Percentiles rank a stretch among this genome's conserved stretches.
These are phyloP conservation scores for Echites panduratus DNA, from an alignment of 257 asterid species.

Conservation along the genomic window DNA sequence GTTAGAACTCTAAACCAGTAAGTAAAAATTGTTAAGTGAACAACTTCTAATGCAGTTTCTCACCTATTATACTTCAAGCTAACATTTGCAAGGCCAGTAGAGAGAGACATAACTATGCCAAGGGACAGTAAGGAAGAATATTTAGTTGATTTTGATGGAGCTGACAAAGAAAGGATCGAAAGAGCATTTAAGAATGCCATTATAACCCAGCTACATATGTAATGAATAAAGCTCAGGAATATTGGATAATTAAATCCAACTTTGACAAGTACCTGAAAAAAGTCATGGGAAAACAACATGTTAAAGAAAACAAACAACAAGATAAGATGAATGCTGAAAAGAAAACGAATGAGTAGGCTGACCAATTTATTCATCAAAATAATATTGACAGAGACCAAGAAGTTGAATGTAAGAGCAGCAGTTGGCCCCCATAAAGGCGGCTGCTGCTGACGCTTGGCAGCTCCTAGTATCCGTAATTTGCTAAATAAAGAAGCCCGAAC, in stretches of 20 bases:
- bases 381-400: slow-evolving; percentile 80
- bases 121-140: slow-evolving; percentile 74
- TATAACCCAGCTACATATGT: slow-evolving; percentile 77
- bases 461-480: slow-evolving; percentile 45
- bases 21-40: background rate
- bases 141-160: slow-evolving; percentile 74
- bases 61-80: slow-evolving; percentile 97
- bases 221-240: slow-evolving; percentile 86
- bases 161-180: slow-evolving; percentile 70
- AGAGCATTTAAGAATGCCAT: slow-evolving; percentile 75
- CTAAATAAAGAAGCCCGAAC: slow-evolving; percentile 69
- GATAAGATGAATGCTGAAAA: background rate
- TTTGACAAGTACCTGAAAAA: slow-evolving; percentile 77
- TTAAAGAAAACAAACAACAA: background rate
- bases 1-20: slow-evolving; percentile 20
- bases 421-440: slow-evolving; percentile 69
- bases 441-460: slow-evolving; percentile 72
- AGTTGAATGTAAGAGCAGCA: slow-evolving; percentile 80
- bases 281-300: slow-evolving; percentile 1
- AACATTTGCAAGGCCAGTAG: slow-evolving; percentile 98
- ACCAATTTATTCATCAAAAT: slow-evolving; percentile 97
- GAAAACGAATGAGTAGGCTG: slow-evolving; percentile 14
- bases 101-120: slow-evolving; percentile 96
- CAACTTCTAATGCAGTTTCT: slow-evolving; percentile 9
- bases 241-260: slow-evolving; percentile 91